These are phyloP conservation scores for Phytophthora pinifolia DNA, from an alignment of 352 stramenopile species.

Conservation along the genomic window DNA sequence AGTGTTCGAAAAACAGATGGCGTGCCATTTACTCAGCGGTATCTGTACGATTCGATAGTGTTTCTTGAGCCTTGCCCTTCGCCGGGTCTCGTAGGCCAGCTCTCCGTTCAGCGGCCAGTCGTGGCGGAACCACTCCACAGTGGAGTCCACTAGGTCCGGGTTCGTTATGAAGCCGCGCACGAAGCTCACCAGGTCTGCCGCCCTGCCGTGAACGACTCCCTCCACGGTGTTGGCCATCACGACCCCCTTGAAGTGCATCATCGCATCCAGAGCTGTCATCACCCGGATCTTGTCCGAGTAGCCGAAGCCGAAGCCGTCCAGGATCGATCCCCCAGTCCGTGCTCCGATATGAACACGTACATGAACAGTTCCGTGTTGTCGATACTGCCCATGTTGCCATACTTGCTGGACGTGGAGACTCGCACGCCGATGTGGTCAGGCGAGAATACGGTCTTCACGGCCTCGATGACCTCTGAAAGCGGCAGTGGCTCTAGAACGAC, in stretches of 20 bases:
- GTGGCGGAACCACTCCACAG: slow-evolving; percentile 20
- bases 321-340: slow-evolving; percentile 30
- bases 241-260: slow-evolving; percentile 26
- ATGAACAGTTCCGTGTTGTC: slow-evolving; percentile 43
- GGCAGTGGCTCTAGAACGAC: slow-evolving; percentile 73
- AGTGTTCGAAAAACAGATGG: no score
- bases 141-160: slow-evolving; percentile 29
- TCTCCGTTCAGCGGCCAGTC: slow-evolving; percentile 23
- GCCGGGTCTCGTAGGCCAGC: slow-evolving; percentile 22
- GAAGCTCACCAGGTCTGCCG: slow-evolving; percentile 30
- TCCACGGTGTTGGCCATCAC: slow-evolving; percentile 30
- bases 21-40: no score
- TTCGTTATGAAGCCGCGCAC: slow-evolving; percentile 28
- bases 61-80: slow-evolving; percentile 25
- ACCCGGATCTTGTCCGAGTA: slow-evolving; percentile 30
- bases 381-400: slow-evolving; percentile 28
- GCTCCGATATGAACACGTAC: slow-evolving; percentile 34
- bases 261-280: slow-evolving; percentile 24
- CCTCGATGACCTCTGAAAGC: slow-evolving; percentile 67
- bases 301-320: slow-evolving; percentile 32
- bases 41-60: no score
- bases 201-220: slow-evolving; percentile 19
- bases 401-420: slow-evolving; percentile 32
- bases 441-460: slow-evolving; percentile 34
- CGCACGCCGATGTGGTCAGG: slow-evolving; percentile 34